Base-by-base conservation (phyloP, 257 asterid genomes). In the Nicotiana otophora region DNA sequence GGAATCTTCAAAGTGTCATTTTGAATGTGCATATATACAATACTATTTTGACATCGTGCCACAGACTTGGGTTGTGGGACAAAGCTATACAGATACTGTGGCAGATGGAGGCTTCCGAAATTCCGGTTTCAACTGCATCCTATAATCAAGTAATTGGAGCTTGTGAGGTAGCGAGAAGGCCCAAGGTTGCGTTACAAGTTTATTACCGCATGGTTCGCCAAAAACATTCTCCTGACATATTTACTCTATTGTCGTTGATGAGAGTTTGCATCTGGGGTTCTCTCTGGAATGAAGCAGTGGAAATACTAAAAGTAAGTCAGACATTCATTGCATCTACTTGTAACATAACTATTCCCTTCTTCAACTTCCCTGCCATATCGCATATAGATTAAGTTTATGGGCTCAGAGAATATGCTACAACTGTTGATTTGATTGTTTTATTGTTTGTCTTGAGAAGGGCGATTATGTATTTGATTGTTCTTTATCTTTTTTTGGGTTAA, bases 101-200 rank as follows among this genome's bases (percentile, higher is more conserved):
- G 97, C 85, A 89, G 82, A 96, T 94, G 94, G 98, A 96, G 90
- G 86, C 82, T 85, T 86, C 91, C 20, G 97, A 88, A 39, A 30
- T 85, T 36, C 83, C 86, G 0, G 84, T 92, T 84, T 86, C 95
- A 5, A 91, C 92, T 54, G 88, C 90, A 10, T 91, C 96, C 5
- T 96, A 96, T 88, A 94, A 94, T 83, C 94, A 94, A 84, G 99
- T 91, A 33, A 94, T 93, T 53, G 97, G 96, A 66, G 97, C 99
- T 72, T 96, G 99, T 85, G 98, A 94, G 90, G 91, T 81, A 81
- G 98, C 94, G 12, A 90, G 91, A 81, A 88, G 87, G 86, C 99
- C 98, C 3, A 87, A 89, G 81, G 89, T 91, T 53, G 99, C 98
- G 4, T 77, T 94, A 89, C 94, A 90, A 83, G 92, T 96, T 69